Evolutionary conservation across 306 rosid species (phyloP), one percentile per base, ranked within the genome.

Genomic region (Vachellia pachyceras): DNA sequence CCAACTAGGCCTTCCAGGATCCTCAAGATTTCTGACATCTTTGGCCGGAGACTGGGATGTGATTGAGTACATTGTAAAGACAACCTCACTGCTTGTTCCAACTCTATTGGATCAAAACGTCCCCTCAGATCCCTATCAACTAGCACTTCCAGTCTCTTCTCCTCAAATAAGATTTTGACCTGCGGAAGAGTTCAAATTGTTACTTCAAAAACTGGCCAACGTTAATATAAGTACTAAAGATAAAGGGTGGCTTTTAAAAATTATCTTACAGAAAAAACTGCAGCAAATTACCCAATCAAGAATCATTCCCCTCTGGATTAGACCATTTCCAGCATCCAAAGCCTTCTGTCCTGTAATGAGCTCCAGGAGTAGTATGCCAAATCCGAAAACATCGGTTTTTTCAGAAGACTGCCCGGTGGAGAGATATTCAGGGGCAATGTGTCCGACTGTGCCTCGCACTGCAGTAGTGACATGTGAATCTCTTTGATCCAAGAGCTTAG

Each of bases 381-480:
- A 95, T 76, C 99, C 98, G 75, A 95, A 95, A 83, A 91, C 98
- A 83, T 93, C 98, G 15, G 98, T 93, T 80, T 95, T 95, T 68
- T 95, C 97, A 45, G 98, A 95, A 40, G 98, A 95, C 84, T 95
- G 97, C 45, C 99, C 99, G 3, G 98, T 95, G 20, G 97, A 95
- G 64, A 95, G 97, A 82, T 93, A 95, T 70, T 95, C 98, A 0
- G 98, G 99, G 18, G 99, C 97, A 80, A 95, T 91, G 86, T 95
- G 98, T 47, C 98, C 99, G 40, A 93, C 93, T 1, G 99, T 95
- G 23, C 99, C 99, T 6, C 98, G 89, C 58, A 93, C 99, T 40
- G 99, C 98, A 49, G 99, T 95, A 44, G 99, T 95, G 72, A 95
- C 98, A 75, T 95, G 99, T 5, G 99, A 95, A 85, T 93, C 99